Evolutionary conservation across 1,139 yeast genomes (phyloP).

Genomic region (Blastobotrys raffinosifermentans): DNA sequence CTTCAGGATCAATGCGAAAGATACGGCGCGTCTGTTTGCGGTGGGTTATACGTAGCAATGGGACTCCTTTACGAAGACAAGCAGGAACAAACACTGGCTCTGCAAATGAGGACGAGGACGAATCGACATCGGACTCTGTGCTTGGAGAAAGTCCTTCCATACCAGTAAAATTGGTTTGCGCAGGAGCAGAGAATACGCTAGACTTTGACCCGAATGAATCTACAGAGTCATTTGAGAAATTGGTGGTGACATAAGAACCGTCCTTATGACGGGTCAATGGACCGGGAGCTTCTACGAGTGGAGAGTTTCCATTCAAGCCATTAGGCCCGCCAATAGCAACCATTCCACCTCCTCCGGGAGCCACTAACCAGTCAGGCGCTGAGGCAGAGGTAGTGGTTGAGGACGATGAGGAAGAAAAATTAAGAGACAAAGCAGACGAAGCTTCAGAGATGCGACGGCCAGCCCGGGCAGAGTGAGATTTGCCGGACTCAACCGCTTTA

Average conservation of each 20-base stretch:
- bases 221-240: slow-evolving; percentile 3
- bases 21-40: slow-evolving; percentile 56
- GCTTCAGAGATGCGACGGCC: slow-evolving; percentile 1
- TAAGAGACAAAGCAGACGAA: slow-evolving; percentile 1
- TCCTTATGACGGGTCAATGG: slow-evolving; percentile 3
- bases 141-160: too few relatives aligned
- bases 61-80: slow-evolving; percentile 33
- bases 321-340: too few relatives aligned
- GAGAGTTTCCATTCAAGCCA: not conserved
- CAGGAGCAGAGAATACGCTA: not conserved
- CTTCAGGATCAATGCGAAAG: slow-evolving; percentile 41
- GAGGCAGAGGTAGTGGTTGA: slow-evolving; percentile 1
- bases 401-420: not conserved
- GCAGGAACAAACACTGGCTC: slow-evolving; percentile 28
- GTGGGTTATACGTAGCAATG: slow-evolving; percentile 59
- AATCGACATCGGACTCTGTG: not conserved
- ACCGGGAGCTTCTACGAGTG: not conserved
- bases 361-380: too few relatives aligned
- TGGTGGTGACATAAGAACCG: not conserved
- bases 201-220: not conserved
- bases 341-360: too few relatives aligned
- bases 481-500: slow-evolving; percentile 1
- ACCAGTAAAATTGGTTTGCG: not conserved
- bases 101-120: not conserved
- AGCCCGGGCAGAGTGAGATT: not conserved